phyloP scores from a whole-genome alignment of 768 basidiomycete genomes.

The Lactarius hatsudake region DNA sequence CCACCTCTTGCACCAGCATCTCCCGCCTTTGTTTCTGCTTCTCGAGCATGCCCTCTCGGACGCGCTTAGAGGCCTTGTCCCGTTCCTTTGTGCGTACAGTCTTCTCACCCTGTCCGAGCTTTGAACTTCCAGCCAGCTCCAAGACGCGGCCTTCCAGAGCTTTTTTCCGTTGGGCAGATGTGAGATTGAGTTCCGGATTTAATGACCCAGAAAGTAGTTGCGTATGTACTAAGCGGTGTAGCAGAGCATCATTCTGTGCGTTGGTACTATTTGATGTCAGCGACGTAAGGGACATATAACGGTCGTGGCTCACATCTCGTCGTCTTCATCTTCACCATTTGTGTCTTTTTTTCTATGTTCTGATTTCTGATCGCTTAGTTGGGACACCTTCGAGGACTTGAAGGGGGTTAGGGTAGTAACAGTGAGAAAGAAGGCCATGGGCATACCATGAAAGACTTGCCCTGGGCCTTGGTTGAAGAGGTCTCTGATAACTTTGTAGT shows the following conservation, averaged over 20 bases:
- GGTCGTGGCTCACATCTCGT: slow-evolving; percentile 47
- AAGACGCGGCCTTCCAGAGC: slow-evolving; percentile 75
- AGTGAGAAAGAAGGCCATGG: not conserved
- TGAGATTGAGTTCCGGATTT: slow-evolving; percentile 56
- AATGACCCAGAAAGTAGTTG: slow-evolving; percentile 73
- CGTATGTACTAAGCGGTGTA: slow-evolving; percentile 80
- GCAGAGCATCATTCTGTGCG: slow-evolving; percentile 69
- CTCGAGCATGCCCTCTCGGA: slow-evolving; percentile 64
- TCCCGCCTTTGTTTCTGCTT: slow-evolving; percentile 58
- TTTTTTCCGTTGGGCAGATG: slow-evolving; percentile 66
- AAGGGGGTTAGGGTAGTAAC: slow-evolving; percentile 8
- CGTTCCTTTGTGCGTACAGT: slow-evolving; percentile 58
- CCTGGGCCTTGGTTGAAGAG: slow-evolving; percentile 40
- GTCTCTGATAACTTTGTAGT: slow-evolving; percentile 30
- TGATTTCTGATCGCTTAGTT: slow-evolving; percentile 39
- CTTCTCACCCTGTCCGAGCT: slow-evolving; percentile 73
- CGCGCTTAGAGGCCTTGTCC: slow-evolving; percentile 66
- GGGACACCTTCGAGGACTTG: slow-evolving; percentile 77
- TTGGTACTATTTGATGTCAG: slow-evolving; percentile 53
- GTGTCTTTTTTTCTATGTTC: slow-evolving; percentile 25
- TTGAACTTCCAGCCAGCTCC: slow-evolving; percentile 65
- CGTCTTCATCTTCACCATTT: slow-evolving; percentile 46
- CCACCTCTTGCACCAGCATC: slow-evolving; percentile 66
- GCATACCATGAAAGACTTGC: slow-evolving; percentile 75
- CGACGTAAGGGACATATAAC: not conserved